A percentile compares a stretch with the other conserved stretches of the same genome.
These are phyloP conservation scores for Solanum pimpinellifolium DNA, from an alignment of 257 asterid genomes.

Conservation along the genomic window DNA sequence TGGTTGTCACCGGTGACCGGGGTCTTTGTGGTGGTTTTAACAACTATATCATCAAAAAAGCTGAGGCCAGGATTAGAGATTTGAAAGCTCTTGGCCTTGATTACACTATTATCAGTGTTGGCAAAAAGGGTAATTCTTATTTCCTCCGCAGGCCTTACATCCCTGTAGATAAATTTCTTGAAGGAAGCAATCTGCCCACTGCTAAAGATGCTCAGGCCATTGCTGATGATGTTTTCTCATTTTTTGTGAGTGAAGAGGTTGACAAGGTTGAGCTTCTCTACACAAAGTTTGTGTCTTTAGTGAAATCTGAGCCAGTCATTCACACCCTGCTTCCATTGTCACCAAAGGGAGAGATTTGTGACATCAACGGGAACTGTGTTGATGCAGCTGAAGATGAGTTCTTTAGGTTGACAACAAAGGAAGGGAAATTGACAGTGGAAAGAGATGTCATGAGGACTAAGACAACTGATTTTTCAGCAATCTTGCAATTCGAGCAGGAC, in stretches of 20 bases:
- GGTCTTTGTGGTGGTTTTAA: slow-evolving; percentile 93
- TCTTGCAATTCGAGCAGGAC: slow-evolving; percentile 89
- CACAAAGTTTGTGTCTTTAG: slow-evolving; percentile 82
- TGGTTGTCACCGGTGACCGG: slow-evolving; percentile 89
- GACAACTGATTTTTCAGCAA: slow-evolving; percentile 60
- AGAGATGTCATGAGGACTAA: slow-evolving; percentile 53
- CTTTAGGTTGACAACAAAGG: slow-evolving; percentile 73
- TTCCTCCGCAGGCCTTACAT: slow-evolving; percentile 62
- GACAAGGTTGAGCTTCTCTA: slow-evolving; percentile 86
- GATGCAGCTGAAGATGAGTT: slow-evolving; percentile 91
- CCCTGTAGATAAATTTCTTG: slow-evolving; percentile 56
- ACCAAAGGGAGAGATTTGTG: slow-evolving; percentile 87
- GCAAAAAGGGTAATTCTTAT: slow-evolving; percentile 71
- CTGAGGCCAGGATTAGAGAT: slow-evolving; percentile 49
- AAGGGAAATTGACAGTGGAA: slow-evolving; percentile 78
- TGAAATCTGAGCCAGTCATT: slow-evolving; percentile 70
- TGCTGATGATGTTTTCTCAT: slow-evolving; percentile 79
- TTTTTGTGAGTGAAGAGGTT: slow-evolving; percentile 76
- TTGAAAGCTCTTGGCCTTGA: slow-evolving; percentile 53
- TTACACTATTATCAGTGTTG: slow-evolving; percentile 64
- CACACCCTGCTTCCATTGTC: slow-evolving; percentile 89
- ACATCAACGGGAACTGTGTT: slow-evolving; percentile 63
- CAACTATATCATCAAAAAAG: slow-evolving; percentile 54
- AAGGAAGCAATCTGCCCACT: slow-evolving; percentile 60
- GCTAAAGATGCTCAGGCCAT: slow-evolving; percentile 91